phyloP scores from a whole-genome alignment of 2,329 filamentous ascomycete species.

The Coleophoma crateriformis region DNA sequence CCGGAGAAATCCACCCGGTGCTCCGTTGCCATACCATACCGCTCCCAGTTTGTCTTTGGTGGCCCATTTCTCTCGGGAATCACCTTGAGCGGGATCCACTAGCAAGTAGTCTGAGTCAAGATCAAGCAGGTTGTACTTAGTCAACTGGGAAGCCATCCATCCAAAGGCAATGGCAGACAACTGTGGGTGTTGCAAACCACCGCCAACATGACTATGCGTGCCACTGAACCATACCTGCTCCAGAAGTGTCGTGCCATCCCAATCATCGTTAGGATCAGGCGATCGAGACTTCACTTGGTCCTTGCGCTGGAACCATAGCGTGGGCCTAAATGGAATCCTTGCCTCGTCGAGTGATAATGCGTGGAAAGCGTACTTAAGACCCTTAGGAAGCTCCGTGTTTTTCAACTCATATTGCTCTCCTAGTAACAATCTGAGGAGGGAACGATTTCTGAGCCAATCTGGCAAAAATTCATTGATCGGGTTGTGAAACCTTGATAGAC shows the following conservation, averaged over 20 bases:
- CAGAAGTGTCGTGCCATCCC: not conserved
- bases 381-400: constrained; percentile 24
- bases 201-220: not conserved
- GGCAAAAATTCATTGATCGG: not conserved
- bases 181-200: not conserved
- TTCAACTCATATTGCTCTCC: constrained; percentile 26
- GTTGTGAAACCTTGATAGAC: not conserved
- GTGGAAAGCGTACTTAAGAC: constrained; percentile 39
- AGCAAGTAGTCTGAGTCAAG: not conserved
- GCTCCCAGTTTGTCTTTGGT: too few species aligned
- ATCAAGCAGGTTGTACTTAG: not conserved
- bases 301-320: constrained; percentile 23
- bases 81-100: too few species aligned
- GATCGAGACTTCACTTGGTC: not conserved
- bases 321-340: constrained; percentile 26
- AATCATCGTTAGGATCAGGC: too few species aligned
- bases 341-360: constrained; percentile 40
- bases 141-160: not conserved
- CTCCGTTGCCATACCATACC: too few species aligned
- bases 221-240: constrained; percentile 1
- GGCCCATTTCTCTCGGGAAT: too few species aligned
- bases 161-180: not conserved
- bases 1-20: too few species aligned
- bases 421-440: not conserved
- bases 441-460: not conserved